Percentiles rank a stretch among this genome's conserved stretches.
phyloP scores from a whole-genome alignment of 2,329 filamentous ascomycete genomes.

The Sporothrix sp. region DNA sequence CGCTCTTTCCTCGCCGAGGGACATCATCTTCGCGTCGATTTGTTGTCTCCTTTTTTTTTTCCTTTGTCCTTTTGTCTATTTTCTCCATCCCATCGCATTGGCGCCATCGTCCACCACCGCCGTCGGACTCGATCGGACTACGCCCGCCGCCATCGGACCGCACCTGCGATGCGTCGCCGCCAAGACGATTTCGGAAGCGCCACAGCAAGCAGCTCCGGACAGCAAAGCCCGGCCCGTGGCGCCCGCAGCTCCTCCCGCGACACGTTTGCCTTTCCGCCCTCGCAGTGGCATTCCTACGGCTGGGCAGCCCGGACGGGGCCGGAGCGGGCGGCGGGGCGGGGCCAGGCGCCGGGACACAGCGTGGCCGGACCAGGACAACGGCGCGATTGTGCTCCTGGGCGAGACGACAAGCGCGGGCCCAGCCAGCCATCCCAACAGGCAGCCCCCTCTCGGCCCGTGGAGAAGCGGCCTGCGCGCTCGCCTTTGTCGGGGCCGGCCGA shows the following conservation, averaged over 20 bases:
- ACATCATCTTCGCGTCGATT: background rate
- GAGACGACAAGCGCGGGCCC: too few relatives aligned
- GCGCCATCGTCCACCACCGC: background rate
- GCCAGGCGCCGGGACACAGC: background rate
- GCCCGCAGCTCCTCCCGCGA: too few relatives aligned
- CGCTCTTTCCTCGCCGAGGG: background rate
- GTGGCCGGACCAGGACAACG: too few relatives aligned
- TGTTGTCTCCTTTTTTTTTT: too few relatives aligned
- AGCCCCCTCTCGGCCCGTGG: too few relatives aligned
- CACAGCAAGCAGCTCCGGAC: too few relatives aligned
- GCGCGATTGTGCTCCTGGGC: too few relatives aligned
- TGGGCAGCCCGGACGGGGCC: background rate
- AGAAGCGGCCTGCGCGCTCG: too few relatives aligned
- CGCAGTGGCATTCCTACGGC: background rate
- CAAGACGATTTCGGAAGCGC: background rate
- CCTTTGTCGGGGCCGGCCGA: background rate
- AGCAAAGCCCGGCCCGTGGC: too few relatives aligned
- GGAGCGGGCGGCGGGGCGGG: background rate
- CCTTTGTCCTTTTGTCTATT: background rate
- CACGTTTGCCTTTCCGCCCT: background rate
- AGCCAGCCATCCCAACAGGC: too few relatives aligned
- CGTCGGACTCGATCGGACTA: background rate
- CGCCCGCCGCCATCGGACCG: too few relatives aligned
- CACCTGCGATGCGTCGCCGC: too few relatives aligned
- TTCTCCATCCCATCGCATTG: background rate